These are phyloP conservation scores for Nitzschia inconspicua DNA, from an alignment of 108 stramenopile genomes.

Conservation along the genomic window DNA sequence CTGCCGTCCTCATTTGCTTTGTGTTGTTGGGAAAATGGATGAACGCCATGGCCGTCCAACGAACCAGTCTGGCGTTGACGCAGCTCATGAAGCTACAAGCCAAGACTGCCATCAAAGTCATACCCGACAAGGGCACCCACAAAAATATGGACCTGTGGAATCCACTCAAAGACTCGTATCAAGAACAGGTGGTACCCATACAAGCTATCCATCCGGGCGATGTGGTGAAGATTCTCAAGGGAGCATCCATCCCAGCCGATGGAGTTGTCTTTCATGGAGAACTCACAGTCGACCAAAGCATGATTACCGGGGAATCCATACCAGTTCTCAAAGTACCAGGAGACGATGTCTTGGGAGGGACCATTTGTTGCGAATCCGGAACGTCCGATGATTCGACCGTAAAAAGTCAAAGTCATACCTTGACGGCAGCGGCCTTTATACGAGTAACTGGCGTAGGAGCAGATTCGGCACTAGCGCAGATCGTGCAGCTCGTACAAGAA, in stretches of 20 bases:
- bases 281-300: conserved; percentile 84
- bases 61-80: conserved; percentile 85
- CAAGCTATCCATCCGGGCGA: conserved; percentile 51
- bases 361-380: conserved; percentile 46
- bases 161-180: conserved; percentile 24
- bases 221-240: conserved; percentile 67
- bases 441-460: conserved; percentile 77
- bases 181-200: conserved; percentile 32
- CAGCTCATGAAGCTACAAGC: conserved; percentile 75
- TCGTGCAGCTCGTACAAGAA: conserved; percentile 88
- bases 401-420: not conserved
- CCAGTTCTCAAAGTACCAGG: conserved; percentile 76
- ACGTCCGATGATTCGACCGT: conserved; percentile 28
- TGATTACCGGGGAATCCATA: conserved; percentile 91
- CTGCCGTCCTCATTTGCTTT: conserved; percentile 94
- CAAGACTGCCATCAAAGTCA: conserved; percentile 39
- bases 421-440: conserved; percentile 42
- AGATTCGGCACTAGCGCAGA: conserved; percentile 71
- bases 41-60: conserved; percentile 84
- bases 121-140: not conserved
- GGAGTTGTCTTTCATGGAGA: conserved; percentile 73
- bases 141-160: conserved; percentile 6
- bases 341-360: conserved; percentile 63
- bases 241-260: conserved; percentile 77
- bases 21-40: conserved; percentile 94